A percentile compares a stretch with the other conserved stretches of the same genome.
These are phyloP conservation scores for Peniophora sp. DNA, from an alignment of 1,284 basidiomycete genomes.

Conservation along the genomic window DNA sequence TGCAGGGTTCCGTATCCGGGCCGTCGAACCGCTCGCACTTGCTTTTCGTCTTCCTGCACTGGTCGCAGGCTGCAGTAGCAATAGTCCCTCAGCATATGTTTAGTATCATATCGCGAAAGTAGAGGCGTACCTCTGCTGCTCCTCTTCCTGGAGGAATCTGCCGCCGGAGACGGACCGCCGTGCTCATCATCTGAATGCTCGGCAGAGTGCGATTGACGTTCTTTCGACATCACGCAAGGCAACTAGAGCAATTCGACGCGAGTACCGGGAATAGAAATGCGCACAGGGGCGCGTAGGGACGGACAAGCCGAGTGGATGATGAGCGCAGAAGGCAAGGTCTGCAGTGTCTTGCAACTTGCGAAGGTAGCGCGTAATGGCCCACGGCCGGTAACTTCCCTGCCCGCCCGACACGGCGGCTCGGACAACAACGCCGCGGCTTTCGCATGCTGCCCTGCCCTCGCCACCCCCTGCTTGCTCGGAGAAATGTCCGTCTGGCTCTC, in stretches of 20 bases:
- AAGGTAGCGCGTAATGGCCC: too few relatives aligned
- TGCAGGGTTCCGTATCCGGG: slow-evolving; percentile 50
- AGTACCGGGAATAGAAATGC: not conserved
- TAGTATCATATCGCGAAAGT: not conserved
- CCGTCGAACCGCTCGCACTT: slow-evolving; percentile 65
- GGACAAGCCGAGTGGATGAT: not conserved
- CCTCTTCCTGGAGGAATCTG: slow-evolving; percentile 40
- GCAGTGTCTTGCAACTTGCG: too few relatives aligned
- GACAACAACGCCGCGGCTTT: too few relatives aligned
- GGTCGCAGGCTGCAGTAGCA: slow-evolving; percentile 57
- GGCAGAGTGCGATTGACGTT: slow-evolving; percentile 30
- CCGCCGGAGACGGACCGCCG: slow-evolving; percentile 20
- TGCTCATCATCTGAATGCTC: slow-evolving; percentile 53
- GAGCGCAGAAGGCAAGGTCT: too few relatives aligned
- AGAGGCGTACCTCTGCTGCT: slow-evolving; percentile 54
- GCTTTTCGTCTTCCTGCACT: slow-evolving; percentile 81
- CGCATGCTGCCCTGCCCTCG: too few relatives aligned
- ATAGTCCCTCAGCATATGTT: not conserved
- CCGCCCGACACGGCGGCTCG: too few relatives aligned
- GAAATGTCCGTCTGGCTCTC: too few relatives aligned
- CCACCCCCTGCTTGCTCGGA: too few relatives aligned
- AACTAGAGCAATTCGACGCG: not conserved
- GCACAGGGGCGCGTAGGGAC: not conserved
- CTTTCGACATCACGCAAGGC: slow-evolving; percentile 20
- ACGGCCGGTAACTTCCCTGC: too few relatives aligned